Evolutionary conservation across 2,329 filamentous ascomycete species (phyloP).

Genomic region (Apiospora malaysiana): DNA sequence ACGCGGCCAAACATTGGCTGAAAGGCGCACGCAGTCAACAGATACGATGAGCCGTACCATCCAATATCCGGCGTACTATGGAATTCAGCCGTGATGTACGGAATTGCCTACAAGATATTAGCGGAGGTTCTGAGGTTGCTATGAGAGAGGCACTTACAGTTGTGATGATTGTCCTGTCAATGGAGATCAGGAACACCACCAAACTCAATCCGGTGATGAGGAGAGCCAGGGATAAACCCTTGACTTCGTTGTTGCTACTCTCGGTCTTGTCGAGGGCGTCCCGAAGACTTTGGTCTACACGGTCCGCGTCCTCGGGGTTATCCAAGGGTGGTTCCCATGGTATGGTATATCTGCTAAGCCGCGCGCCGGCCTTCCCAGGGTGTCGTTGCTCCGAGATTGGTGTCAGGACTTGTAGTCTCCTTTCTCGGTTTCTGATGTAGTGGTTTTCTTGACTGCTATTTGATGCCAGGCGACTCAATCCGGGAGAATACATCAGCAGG

Average conservation of each 20-base stretch:
- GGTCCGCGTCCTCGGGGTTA: slow-evolving; percentile 22
- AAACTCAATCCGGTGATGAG: slow-evolving; percentile 33
- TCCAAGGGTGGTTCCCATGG: slow-evolving; percentile 30
- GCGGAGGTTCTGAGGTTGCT: neutral
- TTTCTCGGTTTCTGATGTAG: neutral
- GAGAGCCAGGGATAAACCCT: slow-evolving; percentile 30
- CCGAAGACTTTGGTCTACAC: slow-evolving; percentile 9
- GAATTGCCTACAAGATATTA: slow-evolving; percentile 32
- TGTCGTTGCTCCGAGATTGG: slow-evolving; percentile 33
- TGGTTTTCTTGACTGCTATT: slow-evolving; percentile 13
- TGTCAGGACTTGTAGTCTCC: slow-evolving; percentile 11
- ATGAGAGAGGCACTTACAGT: slow-evolving; percentile 28
- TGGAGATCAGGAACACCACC: slow-evolving; percentile 36
- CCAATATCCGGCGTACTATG: slow-evolving; percentile 39
- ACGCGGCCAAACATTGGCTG: slow-evolving; percentile 43
- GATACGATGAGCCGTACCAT: slow-evolving; percentile 41
- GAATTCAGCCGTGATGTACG: slow-evolving; percentile 41
- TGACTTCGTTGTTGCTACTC: neutral
- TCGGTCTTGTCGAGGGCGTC: slow-evolving; percentile 1
- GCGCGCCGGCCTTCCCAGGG: slow-evolving; percentile 28
- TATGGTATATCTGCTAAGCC: slow-evolving; percentile 18
- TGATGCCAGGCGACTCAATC: slow-evolving; percentile 11
- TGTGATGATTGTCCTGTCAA: slow-evolving; percentile 36
- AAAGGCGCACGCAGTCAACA: slow-evolving; percentile 43
- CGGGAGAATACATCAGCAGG: slow-evolving; percentile 12